Conservation (phyloP, 192 early-diverging fungal genomes). For the Coemansia sp. region DNA sequence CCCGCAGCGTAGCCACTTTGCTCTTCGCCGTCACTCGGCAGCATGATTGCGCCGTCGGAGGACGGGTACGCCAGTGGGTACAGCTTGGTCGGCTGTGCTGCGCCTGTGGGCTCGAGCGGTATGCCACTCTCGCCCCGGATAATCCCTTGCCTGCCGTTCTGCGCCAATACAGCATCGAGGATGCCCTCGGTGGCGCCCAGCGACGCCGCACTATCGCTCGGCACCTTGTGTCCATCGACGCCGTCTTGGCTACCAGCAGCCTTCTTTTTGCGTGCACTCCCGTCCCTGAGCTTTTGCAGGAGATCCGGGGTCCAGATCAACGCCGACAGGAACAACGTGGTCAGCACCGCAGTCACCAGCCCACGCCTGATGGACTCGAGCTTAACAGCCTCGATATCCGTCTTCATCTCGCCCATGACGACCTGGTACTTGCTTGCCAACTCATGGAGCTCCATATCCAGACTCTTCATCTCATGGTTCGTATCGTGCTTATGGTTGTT, state of each 20-base stretch:
- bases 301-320: slow-evolving; percentile 41
- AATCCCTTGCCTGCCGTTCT: too few species aligned
- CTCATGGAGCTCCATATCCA: slow-evolving; percentile 77
- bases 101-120: too few species aligned
- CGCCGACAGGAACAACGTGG: slow-evolving; percentile 25
- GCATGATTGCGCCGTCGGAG: background rate
- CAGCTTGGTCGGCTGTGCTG: background rate
- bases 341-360: slow-evolving; percentile 48
- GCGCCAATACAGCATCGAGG: too few species aligned
- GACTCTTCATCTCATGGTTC: slow-evolving; percentile 70
- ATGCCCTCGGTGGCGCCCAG: too few species aligned
- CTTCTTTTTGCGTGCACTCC: background rate
- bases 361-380: slow-evolving; percentile 78
- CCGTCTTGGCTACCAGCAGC: background rate
- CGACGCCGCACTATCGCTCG: background rate
- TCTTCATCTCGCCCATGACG: slow-evolving; percentile 77
- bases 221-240: background rate
- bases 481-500: slow-evolving; percentile 86
- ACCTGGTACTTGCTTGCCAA: slow-evolving; percentile 84
- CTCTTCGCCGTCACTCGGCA: background rate
- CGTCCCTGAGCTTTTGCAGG: slow-evolving; percentile 6
- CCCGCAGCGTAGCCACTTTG: background rate
- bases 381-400: slow-evolving; percentile 84
- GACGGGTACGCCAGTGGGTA: background rate
- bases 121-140: too few species aligned